Base-by-base conservation (phyloP, 2,329 filamentous ascomycete genomes). In the Phyllosticta paracitricarpa region DNA sequence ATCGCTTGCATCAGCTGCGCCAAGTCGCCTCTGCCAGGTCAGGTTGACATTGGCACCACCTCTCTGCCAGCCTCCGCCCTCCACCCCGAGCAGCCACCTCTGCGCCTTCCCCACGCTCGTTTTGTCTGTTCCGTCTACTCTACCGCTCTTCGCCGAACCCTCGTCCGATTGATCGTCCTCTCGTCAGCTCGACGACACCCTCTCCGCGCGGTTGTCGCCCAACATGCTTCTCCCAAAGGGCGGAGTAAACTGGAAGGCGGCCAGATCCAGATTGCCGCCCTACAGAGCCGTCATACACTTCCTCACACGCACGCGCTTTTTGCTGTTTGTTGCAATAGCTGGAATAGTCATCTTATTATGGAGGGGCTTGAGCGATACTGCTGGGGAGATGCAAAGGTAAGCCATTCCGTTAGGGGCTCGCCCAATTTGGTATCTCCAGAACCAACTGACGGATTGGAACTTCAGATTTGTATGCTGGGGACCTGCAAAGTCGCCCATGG, bases 381-480 rank as follows among this genome's bases (percentile, higher is more conserved):
- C 91, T 48, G 85, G 86, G 54, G 90, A 96, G 72, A 90, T 96
- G 85, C 91, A 96, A 80, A 95, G 86, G 93, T 97, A 81, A 69
- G 82, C 55, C 14, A 40, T 4, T 4, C 14, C 10, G 17, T 4
- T 4, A 17, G 33, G 35, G 51, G 51, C 35, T 56, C 6, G 26
- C n/a, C 48, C 25, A 19, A 28, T 14, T 4, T 24, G 25, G 3
- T 10, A 51, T 22, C 6, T 6, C 33, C 10, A 40, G 14, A 5
- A 24, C n/a, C n/a, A 9, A 12, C 53, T 55, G 40, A 51, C 58
- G 5, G 10, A n/a, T 30, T 22, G 53, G 52, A 17, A 25, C 3
- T n/a, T 12, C 33, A 97, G 93, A 77, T 97, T 96, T 77, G 96
- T 96, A 78, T 99, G 94, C 80, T 97, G 91, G 83, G 94, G 94